Evolutionary conservation across 2,329 filamentous ascomycete genomes (phyloP).

Genomic region (Colletotrichum abscissum): DNA sequence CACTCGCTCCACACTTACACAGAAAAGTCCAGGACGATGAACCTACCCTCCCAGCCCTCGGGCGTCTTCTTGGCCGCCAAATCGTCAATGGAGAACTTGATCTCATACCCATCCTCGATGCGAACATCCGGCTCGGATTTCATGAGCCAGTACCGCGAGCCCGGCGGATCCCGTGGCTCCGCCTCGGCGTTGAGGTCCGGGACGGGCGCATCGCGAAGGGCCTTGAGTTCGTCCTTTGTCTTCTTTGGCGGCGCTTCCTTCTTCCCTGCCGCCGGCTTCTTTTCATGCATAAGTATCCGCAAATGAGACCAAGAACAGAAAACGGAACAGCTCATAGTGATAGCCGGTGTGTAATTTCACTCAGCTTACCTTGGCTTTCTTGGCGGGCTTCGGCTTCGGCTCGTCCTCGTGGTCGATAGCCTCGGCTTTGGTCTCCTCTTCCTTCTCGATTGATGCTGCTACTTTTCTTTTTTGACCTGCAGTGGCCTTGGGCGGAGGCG

Average conservation of each 20-base stretch:
- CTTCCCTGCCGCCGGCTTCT: slow-evolving; percentile 19
- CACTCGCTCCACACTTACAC: not conserved
- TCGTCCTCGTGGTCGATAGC: not conserved
- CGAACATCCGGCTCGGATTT: slow-evolving; percentile 91
- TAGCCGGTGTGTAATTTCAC: not conserved
- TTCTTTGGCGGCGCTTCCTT: slow-evolving; percentile 16
- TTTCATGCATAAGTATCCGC: not conserved
- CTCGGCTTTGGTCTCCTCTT: not conserved
- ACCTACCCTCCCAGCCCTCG: slow-evolving; percentile 91
- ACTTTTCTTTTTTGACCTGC: slow-evolving; percentile 10
- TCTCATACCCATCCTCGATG: slow-evolving; percentile 86
- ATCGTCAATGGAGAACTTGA: slow-evolving; percentile 95
- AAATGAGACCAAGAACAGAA: too few species aligned
- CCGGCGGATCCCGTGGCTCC: slow-evolving; percentile 44
- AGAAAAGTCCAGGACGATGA: not conserved
- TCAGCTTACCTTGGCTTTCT: slow-evolving; percentile 26
- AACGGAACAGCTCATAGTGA: not conserved
- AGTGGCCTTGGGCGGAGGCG: not conserved
- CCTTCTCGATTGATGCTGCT: not conserved
- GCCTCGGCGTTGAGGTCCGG: slow-evolving; percentile 52
- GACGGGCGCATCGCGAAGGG: slow-evolving; percentile 36
- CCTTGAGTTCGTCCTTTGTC: slow-evolving; percentile 31
- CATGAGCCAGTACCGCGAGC: slow-evolving; percentile 78
- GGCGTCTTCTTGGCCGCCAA: slow-evolving; percentile 77
- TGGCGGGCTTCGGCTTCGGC: slow-evolving; percentile 3